A percentile compares a stretch with the other conserved stretches of the same genome.
These are phyloP conservation scores for Kwoniella pini DNA, from an alignment of 768 basidiomycete species.

Conservation along the genomic window DNA sequence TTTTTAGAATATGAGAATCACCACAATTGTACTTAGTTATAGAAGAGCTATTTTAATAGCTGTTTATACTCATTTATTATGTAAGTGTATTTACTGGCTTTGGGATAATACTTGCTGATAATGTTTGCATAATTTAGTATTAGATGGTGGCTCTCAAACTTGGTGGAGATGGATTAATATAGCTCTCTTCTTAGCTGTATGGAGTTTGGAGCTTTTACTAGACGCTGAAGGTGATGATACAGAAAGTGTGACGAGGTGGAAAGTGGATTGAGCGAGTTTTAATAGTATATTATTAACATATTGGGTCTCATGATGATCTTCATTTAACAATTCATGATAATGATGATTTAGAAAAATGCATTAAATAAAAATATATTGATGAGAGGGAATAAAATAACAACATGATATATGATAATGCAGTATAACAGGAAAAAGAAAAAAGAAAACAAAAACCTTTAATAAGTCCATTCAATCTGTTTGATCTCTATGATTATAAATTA, in stretches of 20 bases:
- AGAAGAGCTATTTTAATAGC: conserved; percentile 54
- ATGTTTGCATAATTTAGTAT: conserved; percentile 30
- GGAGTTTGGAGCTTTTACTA: conserved; percentile 51
- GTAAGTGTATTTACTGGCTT: conserved; percentile 29
- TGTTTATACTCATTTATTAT: conserved; percentile 54
- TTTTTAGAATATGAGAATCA: conserved; percentile 52
- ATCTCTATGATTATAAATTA: background rate
- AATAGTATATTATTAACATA: too few relatives aligned
- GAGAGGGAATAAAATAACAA: background rate
- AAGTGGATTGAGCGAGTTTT: conserved; percentile 49
- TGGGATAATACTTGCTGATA: background rate
- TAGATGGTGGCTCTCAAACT: conserved; percentile 53
- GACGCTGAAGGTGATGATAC: conserved; percentile 52
- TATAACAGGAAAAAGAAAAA: too few relatives aligned
- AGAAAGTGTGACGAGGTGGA: conserved; percentile 50
- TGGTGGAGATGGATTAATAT: conserved; percentile 55
- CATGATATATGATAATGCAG: background rate
- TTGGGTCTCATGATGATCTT: too few relatives aligned
- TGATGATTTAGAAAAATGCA: background rate
- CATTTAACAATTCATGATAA: background rate
- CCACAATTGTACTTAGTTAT: conserved; percentile 54
- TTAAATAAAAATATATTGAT: background rate
- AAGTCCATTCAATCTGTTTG: too few relatives aligned
- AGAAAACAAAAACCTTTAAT: too few relatives aligned
- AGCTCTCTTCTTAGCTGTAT: conserved; percentile 46